These are phyloP conservation scores for Sphaerulina musiva DNA, from an alignment of 2,329 filamentous ascomycete species.

Conservation along the genomic window DNA sequence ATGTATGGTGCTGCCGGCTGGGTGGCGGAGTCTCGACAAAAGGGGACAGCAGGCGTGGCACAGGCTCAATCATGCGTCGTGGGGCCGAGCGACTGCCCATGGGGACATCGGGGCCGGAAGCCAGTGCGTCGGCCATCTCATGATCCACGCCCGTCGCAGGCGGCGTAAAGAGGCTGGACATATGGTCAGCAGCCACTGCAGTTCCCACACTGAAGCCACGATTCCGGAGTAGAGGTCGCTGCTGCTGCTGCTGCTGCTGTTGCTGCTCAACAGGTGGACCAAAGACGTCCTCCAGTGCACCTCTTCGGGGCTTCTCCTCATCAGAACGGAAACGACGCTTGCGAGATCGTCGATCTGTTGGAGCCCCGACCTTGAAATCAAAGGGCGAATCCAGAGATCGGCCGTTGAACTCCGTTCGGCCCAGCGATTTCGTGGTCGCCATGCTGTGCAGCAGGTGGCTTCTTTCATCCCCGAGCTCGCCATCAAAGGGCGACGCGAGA, in stretches of 20 bases:
- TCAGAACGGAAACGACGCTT: conserved; percentile 55
- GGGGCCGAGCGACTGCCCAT: conserved; percentile 29
- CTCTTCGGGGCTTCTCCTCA: conserved; percentile 42
- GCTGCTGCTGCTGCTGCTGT: too few relatives aligned
- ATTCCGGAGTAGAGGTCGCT: conserved; percentile 51
- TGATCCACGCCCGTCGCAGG: conserved; percentile 22
- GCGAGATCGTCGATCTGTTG: conserved; percentile 47
- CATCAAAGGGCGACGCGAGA: conserved; percentile 43
- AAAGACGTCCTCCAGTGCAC: conserved; percentile 43
- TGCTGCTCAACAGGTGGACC: conserved; percentile 43
- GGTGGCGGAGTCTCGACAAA: conserved; percentile 38
- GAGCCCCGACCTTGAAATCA: conserved; percentile 46
- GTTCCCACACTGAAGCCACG: conserved; percentile 57
- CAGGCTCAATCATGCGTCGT: conserved; percentile 36
- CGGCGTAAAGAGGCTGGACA: conserved; percentile 51
- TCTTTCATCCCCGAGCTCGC: conserved; percentile 18
- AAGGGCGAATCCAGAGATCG: conserved; percentile 47
- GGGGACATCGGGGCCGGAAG: conserved; percentile 14
- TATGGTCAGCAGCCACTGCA: conserved; percentile 45
- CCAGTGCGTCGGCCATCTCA: conserved; percentile 29
- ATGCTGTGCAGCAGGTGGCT: conserved; percentile 32
- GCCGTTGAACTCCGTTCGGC: conserved; percentile 28
- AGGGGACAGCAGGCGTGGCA: conserved; percentile 44
- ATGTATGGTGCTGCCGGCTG: conserved; percentile 39
- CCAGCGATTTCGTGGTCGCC: conserved; percentile 31